Base-by-base conservation (phyloP, 2,329 filamentous ascomycete species). In the Stylonectria norvegica region DNA sequence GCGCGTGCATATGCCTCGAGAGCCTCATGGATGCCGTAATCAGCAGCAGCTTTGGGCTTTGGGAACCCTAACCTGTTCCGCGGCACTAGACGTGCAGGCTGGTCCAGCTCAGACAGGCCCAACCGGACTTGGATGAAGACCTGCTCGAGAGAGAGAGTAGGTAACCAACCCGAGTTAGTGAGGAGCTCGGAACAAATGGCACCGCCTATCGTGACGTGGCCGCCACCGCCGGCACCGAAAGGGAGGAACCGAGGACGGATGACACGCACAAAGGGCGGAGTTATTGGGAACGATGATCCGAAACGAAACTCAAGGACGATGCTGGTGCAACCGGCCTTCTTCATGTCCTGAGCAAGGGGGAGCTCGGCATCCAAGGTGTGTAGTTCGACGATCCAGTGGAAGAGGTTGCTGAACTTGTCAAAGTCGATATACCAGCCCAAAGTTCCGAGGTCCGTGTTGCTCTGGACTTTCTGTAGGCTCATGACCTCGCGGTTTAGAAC, bases 371-470 rank as follows among this genome's bases (percentile, higher is more conserved):
- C 83, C 55, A 95, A 95, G 30, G 83, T 87, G 61, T 95, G 90
- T 2, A 96, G 69, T 61, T 95, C 86, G 5, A 94, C 81, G 43
- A 95, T 89, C 89, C 89, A 95, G 56, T 94, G 89, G 56, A 93
- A 95, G 47, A 89, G 73, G 55, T 90, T 94, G 16, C 69, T 75
- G 25, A 90, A 69, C 35, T 78, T 75, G 5, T 70, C 66, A 34
- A 75, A 72, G 55, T 94, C 78, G 40, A 95, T 81, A 57, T 88
- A 89, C 89, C 89, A 95, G 12, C 90, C 90, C 0, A 94, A 73
- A 43, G 85, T 77, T 43, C 83, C 74, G 2, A 78, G 60, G 1
- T 79, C 75, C 1, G 74, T 79, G 9, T 60, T 67, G 1, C 75
- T 62, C 58, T 95, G 89, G 2, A 81, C 63, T 42, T 78, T 76